Percentiles rank a stretch among this genome's conserved stretches.
phyloP scores from a whole-genome alignment of 305 asterid genomes.

The Plantago coronopus region DNA sequence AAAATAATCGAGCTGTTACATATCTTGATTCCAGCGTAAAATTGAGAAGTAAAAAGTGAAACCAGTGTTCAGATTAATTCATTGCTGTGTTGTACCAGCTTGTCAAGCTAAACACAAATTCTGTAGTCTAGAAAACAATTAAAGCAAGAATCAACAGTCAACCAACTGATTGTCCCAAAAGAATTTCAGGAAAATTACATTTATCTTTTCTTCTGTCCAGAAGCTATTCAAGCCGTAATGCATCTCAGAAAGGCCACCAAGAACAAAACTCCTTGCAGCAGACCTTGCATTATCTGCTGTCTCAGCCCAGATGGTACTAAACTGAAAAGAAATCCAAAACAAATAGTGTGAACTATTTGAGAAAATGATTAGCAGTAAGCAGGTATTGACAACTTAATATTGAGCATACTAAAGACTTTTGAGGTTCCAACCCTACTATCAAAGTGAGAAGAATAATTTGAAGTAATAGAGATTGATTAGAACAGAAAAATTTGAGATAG shows the following conservation, averaged over 20 bases:
- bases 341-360: conserved; percentile 9
- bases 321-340: conserved; percentile 35
- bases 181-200: conserved; percentile 38
- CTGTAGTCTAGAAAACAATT: neutral
- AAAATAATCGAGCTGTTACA: neutral
- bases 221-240: conserved; percentile 76
- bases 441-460: neutral
- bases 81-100: neutral
- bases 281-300: conserved; percentile 89
- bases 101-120: neutral
- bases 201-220: conserved; percentile 69
- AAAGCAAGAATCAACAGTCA: neutral
- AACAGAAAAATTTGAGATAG: neutral
- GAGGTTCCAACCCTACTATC: neutral
- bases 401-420: conserved; percentile 7
- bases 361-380: conserved; percentile 6
- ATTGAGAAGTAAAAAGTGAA: no score
- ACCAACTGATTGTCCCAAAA: neutral
- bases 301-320: conserved; percentile 95
- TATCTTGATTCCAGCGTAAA: neutral
- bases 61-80: neutral
- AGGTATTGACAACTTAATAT: conserved; percentile 11
- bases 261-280: conserved; percentile 78
- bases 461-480: neutral
- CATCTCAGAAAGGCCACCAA: conserved; percentile 86